Base-by-base conservation (phyloP, 2,329 filamentous ascomycete genomes). In the Chaetomium globosum region DNA sequence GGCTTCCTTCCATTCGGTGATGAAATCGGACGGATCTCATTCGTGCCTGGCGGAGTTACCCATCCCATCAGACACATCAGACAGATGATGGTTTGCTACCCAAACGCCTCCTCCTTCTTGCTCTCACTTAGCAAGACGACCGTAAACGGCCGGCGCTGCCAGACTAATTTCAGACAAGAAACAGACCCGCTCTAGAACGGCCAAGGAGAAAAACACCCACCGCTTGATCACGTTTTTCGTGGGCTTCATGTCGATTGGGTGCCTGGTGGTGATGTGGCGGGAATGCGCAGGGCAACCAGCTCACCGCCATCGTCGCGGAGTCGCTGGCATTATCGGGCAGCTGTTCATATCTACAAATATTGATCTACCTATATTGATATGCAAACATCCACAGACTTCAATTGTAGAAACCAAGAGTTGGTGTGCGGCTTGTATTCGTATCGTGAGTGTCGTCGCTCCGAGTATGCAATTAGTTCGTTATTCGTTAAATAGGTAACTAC, bases 191-290 rank as follows among this genome's bases (percentile, higher is more conserved):
- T 43, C 39, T 43, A 43, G 6, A 48, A 48, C 36, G 36, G 46
- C 46, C 46, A 48, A 23, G 46, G n/a, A 48, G n/a, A 23, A 48
- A 48, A 23, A 19, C 39, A 43, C 19, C 46, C 46, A 21, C 46
- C n/a, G n/a, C 43, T 21, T 21, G 19, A 39, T 39, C 36, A 39
- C 43, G 19, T n/a, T 48, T n/a, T 21, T 4, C 19, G 52, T 54
- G 52, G 28, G 30, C 31, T 55, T 31, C 52, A 58, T 33, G 31
- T 31, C 58, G 39, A 60, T 52, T 39, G 43, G 57, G 58, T 60
- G 58, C 48, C 58, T 53, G 58, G 30, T n/a, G 48, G 43, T 59
- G 57, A 48, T 59, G 56, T 58, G 55, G 55, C 36, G 23, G 36
- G 3, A 19, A 46, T 39, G 31, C 31, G 33, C 21, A 46, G 39